Evolutionary conservation across 1,139 yeast species (phyloP).

Genomic region (Magnusiomyces sp.): DNA sequence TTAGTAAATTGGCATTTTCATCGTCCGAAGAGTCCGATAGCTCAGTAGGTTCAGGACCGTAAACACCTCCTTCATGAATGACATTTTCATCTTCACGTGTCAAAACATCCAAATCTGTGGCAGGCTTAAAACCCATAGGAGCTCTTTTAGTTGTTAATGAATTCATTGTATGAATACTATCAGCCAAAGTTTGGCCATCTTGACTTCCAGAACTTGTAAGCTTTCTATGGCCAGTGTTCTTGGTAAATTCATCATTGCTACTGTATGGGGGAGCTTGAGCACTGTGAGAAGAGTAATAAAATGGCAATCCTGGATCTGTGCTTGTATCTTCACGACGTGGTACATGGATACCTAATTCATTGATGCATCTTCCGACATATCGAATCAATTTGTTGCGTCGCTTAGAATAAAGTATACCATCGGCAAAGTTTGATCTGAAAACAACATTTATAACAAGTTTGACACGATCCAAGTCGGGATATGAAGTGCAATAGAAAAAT

Average conservation of each 20-base stretch:
- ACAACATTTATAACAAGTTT: slow-evolving; percentile 26
- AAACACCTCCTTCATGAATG: no score
- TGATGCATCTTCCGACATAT: slow-evolving; percentile 32
- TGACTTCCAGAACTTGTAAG: neutral
- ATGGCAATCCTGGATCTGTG: slow-evolving; percentile 32
- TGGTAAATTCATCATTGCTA: no score
- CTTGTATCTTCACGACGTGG: slow-evolving; percentile 28
- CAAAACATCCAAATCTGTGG: no score
- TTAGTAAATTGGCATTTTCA: no score
- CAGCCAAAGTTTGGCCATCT: neutral
- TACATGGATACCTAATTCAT: slow-evolving; percentile 20
- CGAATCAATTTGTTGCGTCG: slow-evolving; percentile 28
- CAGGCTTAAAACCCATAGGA: slow-evolving; percentile 4
- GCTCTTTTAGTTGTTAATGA: neutral
- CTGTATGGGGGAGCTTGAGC: no score
- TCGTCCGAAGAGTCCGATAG: no score
- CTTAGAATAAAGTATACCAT: slow-evolving; percentile 26
- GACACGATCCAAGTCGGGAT: slow-evolving; percentile 32
- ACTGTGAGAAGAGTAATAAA: neutral
- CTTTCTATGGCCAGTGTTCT: no score
- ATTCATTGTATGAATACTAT: neutral
- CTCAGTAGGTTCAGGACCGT: no score
- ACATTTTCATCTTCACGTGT: no score
- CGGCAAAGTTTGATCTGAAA: slow-evolving; percentile 31
- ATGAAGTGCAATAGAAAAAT: slow-evolving; percentile 29